These are phyloP conservation scores for Fusarium marasasianum DNA, from an alignment of 2,329 filamentous ascomycete species.

Conservation along the genomic window DNA sequence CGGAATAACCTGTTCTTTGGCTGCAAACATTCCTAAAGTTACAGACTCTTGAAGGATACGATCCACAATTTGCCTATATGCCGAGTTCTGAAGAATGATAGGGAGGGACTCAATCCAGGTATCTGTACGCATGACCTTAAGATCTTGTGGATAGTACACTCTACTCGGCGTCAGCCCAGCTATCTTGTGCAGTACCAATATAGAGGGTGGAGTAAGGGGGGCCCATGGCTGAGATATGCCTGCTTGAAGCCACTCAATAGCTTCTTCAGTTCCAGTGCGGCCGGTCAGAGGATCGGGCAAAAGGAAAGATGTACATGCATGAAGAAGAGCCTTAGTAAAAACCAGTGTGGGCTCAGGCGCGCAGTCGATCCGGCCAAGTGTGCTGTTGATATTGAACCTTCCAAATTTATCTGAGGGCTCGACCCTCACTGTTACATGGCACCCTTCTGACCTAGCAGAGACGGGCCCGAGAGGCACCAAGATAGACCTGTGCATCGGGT, in stretches of 20 bases:
- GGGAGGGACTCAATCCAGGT: constrained; percentile 45
- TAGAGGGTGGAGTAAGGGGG: constrained; percentile 38
- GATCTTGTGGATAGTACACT: constrained; percentile 50
- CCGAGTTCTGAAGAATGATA: constrained; percentile 47
- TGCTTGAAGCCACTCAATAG: constrained; percentile 59
- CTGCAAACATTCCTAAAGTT: constrained; percentile 37
- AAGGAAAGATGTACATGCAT: constrained; percentile 67
- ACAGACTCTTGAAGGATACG: constrained; percentile 45
- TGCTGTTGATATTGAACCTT: constrained; percentile 62
- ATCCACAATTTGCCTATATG: constrained; percentile 45
- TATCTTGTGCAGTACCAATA: constrained; percentile 15
- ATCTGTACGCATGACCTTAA: constrained; percentile 48
- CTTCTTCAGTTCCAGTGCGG: constrained; percentile 69
- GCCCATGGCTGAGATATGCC: constrained; percentile 62
- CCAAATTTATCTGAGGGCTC: constrained; percentile 52
- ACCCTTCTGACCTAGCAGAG: constrained; percentile 12
- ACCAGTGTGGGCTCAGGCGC: constrained; percentile 63
- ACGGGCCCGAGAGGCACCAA: constrained; percentile 60
- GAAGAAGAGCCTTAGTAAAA: constrained; percentile 65
- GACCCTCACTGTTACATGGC: constrained; percentile 42
- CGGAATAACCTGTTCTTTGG: constrained; percentile 12
- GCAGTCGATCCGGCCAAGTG: constrained; percentile 65
- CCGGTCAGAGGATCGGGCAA: constrained; percentile 67
- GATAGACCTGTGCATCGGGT: constrained; percentile 57
- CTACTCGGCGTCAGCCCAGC: constrained; percentile 43